phyloP scores from a whole-genome alignment of 1,284 basidiomycete species.

The Chiua sp. region DNA sequence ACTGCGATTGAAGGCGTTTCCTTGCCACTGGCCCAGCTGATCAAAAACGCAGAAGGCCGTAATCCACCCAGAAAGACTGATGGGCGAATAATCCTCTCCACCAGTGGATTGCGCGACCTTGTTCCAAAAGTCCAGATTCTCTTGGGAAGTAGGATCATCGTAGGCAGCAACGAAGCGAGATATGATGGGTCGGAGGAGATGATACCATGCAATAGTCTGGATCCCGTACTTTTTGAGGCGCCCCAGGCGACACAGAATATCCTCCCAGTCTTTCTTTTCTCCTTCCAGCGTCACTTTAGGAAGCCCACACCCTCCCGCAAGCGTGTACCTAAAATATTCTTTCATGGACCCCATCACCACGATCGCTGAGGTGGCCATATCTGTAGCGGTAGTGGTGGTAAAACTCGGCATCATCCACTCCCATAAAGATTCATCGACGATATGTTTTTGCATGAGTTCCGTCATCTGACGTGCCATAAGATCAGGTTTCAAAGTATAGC shows the following conservation, averaged over 20 bases:
- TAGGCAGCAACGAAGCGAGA: constrained; percentile 43
- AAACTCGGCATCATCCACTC: constrained; percentile 37
- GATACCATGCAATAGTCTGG: constrained; percentile 42
- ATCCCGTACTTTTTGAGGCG: constrained; percentile 43
- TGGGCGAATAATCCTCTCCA: constrained; percentile 24
- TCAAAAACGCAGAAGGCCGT: constrained; percentile 37
- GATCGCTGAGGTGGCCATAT: constrained; percentile 46
- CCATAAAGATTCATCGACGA: constrained; percentile 42
- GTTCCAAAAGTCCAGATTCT: constrained; percentile 45
- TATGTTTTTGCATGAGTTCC: constrained; percentile 38
- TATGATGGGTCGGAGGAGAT: constrained; percentile 47
- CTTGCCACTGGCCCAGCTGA: neutral
- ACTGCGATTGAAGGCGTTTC: neutral
- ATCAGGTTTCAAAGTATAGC: constrained; percentile 36
- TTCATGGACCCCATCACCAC: constrained; percentile 52
- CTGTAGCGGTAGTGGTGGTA: constrained; percentile 48
- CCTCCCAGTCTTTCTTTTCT: constrained; percentile 42
- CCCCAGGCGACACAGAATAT: constrained; percentile 42
- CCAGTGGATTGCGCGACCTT: constrained; percentile 33
- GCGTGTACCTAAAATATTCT: constrained; percentile 43
- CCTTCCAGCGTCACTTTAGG: constrained; percentile 52
- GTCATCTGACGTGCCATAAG: constrained; percentile 40
- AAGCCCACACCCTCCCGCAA: constrained; percentile 46
- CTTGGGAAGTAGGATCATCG: constrained; percentile 33
- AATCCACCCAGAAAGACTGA: constrained; percentile 44